Evolutionary conservation across 2,329 filamentous ascomycete genomes (phyloP), one percentile per base, ranked within the genome.

Genomic region (Ophiostoma novo-ulmi): DNA sequence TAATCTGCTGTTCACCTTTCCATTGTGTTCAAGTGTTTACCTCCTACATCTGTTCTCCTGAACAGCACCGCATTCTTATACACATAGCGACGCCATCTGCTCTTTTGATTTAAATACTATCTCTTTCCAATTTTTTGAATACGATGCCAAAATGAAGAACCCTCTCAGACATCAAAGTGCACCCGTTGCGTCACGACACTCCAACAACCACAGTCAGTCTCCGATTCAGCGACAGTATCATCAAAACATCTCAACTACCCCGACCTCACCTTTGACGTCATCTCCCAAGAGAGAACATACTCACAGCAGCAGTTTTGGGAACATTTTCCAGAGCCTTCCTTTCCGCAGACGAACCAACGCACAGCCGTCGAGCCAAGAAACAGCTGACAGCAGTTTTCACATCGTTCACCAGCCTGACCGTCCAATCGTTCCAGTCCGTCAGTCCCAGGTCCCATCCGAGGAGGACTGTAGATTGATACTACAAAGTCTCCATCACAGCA

Each of bases 391-490:
- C 31, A 72, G 14, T 31, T 68, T 52, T 13, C 41, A 36, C 8
- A 72, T 73, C 22, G 65, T 74, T 10, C 75, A 76, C 65, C 74
- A 74, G 1, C 77, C 77, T 8, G 77, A 78, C 69, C 75, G 77
- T 1, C 76, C 75, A 0, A 10, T 44, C 1, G 70, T 73, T 10
- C 70, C 75, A 3, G 22, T 75, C 17, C 71, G 69, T 5, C 74
- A 73, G 1, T 48, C 69, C 10, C 73, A 76, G 58, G 73, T 74
- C 3, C 77, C 77, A 1, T 73, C 75, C 1, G 77, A 78, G 36
- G 76, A 77, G 41, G 74, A 78, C 72, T 78, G 77, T 55, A 73
- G 74, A 6, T 35, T 65, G 5, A 63, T 73, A 2, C 38, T 75
- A 1, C 58, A 72, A 65, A 36, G 63, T 5, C 63, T 65, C 39